Conservation (phyloP, 768 basidiomycete genomes). For the Russula lepida region DNA sequence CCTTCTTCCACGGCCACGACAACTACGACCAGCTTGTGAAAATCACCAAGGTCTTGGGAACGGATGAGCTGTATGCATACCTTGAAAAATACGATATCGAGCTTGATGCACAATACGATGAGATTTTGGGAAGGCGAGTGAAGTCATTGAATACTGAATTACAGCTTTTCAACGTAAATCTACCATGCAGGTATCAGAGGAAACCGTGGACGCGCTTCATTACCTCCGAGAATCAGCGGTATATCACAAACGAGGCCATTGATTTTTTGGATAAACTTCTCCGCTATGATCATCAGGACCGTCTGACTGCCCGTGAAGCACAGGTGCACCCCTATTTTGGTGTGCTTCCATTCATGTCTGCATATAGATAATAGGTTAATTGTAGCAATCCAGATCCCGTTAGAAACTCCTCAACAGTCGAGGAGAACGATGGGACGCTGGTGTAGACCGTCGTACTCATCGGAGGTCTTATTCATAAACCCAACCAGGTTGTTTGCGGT, state of each 20-base stretch:
- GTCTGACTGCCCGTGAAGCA: slow-evolving; percentile 89
- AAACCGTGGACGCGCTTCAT: slow-evolving; percentile 96
- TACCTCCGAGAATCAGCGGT: slow-evolving; percentile 91
- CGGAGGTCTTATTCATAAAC: slow-evolving; percentile 8
- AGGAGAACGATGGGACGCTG: slow-evolving; percentile 56
- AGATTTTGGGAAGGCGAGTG: slow-evolving; percentile 74
- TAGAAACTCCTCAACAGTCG: slow-evolving; percentile 43
- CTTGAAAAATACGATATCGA: slow-evolving; percentile 94
- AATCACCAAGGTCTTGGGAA: slow-evolving; percentile 95
- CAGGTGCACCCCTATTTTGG: slow-evolving; percentile 92
- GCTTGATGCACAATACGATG: slow-evolving; percentile 93
- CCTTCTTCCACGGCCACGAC: slow-evolving; percentile 98
- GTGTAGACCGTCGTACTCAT: slow-evolving; percentile 22
- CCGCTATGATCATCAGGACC: slow-evolving; percentile 95
- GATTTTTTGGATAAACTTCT: slow-evolving; percentile 93
- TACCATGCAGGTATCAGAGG: slow-evolving; percentile 61
- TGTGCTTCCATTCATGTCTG: slow-evolving; percentile 27
- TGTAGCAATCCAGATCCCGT: slow-evolving; percentile 52
- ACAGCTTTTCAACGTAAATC: slow-evolving; percentile 4
- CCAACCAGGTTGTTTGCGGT: slow-evolving; percentile 10
- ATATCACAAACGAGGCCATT: slow-evolving; percentile 94
- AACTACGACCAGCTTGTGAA: slow-evolving; percentile 98
- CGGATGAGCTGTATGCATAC: slow-evolving; percentile 89
- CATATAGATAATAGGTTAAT: slow-evolving; percentile 20
- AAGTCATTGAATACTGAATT: background rate